Percentiles rank a stretch among this genome's conserved stretches.
These are phyloP conservation scores for Alternaria gaisen DNA, from an alignment of 2,329 filamentous ascomycete genomes.

Conservation along the genomic window DNA sequence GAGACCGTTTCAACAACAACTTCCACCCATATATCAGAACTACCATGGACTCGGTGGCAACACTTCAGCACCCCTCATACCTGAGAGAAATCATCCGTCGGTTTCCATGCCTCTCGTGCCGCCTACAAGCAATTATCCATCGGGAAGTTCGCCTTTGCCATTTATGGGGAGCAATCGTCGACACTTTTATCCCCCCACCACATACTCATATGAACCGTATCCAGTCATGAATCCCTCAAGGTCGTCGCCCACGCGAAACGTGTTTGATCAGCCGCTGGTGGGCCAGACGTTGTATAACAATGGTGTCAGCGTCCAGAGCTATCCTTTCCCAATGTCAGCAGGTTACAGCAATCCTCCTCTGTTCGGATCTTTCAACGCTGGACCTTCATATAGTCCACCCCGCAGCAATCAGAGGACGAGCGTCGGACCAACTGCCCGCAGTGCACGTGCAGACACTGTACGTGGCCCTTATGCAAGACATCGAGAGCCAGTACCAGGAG, in stretches of 20 bases:
- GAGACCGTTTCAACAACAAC: conserved; percentile 26
- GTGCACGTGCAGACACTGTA: conserved; percentile 11
- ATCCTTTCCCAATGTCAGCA: conserved; percentile 9
- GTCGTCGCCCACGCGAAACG: conserved; percentile 29
- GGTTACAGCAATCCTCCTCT: conserved; percentile 1
- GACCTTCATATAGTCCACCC: conserved; percentile 7
- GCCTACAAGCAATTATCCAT: conserved; percentile 19
- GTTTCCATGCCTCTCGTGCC: background rate
- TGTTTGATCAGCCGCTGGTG: conserved; percentile 11
- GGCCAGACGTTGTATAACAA: conserved; percentile 13
- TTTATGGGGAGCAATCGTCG: conserved; percentile 16
- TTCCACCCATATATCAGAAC: conserved; percentile 19
- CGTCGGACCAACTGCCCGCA: conserved; percentile 14
- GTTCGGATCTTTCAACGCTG: conserved; percentile 6
- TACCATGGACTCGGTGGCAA: conserved; percentile 14
- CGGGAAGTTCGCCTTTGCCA: conserved; percentile 17
- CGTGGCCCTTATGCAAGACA: conserved; percentile 13
- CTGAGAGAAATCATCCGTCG: conserved; percentile 17
- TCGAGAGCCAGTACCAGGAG: conserved; percentile 21
- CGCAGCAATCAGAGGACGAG: conserved; percentile 11
- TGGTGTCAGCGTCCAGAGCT: conserved; percentile 11
- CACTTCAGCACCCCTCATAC: conserved; percentile 4
- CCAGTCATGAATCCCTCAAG: conserved; percentile 17
- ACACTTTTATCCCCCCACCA: conserved; percentile 20
- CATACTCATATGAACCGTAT: conserved; percentile 7